Conservation (phyloP, 1,284 basidiomycete genomes). For the Cryptococcus sp. region DNA sequence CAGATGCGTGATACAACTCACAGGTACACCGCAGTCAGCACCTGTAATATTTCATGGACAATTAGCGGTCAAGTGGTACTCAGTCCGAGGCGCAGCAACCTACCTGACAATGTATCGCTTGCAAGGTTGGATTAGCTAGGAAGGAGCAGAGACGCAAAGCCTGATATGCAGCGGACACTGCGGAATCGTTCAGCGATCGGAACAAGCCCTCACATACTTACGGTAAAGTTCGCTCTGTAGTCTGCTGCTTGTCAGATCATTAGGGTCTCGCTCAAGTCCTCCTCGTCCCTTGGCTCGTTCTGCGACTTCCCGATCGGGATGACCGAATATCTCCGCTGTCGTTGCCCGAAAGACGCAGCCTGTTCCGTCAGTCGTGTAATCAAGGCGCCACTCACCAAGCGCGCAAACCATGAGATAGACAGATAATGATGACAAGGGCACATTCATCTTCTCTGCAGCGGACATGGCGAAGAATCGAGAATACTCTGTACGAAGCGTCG, state of each 20-base stretch:
- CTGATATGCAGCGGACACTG: constrained; percentile 52
- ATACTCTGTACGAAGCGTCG: constrained; percentile 44
- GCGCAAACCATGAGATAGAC: constrained; percentile 52
- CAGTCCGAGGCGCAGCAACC: background rate
- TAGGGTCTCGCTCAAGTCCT: constrained; percentile 17
- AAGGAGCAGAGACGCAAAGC: constrained; percentile 52
- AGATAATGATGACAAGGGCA: constrained; percentile 44
- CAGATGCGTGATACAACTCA: constrained; percentile 9
- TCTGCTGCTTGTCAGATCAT: constrained; percentile 48
- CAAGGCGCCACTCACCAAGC: constrained; percentile 26
- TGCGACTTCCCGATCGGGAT: constrained; percentile 17
- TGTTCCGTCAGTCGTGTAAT: constrained; percentile 1
- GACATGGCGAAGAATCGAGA: constrained; percentile 44
- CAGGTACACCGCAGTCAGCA: constrained; percentile 50
- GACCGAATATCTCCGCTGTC: constrained; percentile 45
- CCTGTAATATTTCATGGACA: constrained; percentile 13
- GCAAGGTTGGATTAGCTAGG: constrained; percentile 48
- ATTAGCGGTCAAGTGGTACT: no score
- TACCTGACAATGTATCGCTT: constrained; percentile 45
- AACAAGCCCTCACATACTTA: constrained; percentile 18
- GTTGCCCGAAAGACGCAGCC: constrained; percentile 49
- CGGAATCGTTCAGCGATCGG: background rate
- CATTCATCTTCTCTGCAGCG: constrained; percentile 41
- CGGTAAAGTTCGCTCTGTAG: constrained; percentile 52
- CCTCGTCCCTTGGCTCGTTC: background rate